Evolutionary conservation across 805 yeast genomes (phyloP).

Genomic region (Saturnispora diversa): DNA sequence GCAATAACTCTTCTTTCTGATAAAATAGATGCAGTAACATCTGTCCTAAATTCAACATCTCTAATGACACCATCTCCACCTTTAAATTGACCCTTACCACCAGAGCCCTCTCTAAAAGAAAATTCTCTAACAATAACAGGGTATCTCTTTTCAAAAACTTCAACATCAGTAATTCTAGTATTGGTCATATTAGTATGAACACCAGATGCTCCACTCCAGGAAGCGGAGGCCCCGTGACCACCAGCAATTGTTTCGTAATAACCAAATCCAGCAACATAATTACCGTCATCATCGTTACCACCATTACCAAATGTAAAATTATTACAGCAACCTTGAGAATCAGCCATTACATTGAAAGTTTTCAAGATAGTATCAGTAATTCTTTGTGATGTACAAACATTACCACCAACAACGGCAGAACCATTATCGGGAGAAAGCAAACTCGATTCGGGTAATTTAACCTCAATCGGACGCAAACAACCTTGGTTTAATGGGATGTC

Average conservation of each 20-base stretch:
- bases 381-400: constrained; percentile 91
- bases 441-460: constrained; percentile 54
- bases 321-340: constrained; percentile 93
- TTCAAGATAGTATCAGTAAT: constrained; percentile 82
- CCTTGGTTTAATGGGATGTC: constrained; percentile 94
- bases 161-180: constrained; percentile 88
- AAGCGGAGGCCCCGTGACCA: constrained; percentile 83
- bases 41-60: constrained; percentile 70
- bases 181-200: constrained; percentile 93
- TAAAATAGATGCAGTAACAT: constrained; percentile 68
- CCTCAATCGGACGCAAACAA: constrained; percentile 70
- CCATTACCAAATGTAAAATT: constrained; percentile 87
- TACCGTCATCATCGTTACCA: constrained; percentile 45
- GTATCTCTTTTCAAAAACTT: constrained; percentile 78
- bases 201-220: constrained; percentile 82
- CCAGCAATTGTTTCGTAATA: constrained; percentile 95
- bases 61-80: constrained; percentile 89
- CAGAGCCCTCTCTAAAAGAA: constrained; percentile 62
- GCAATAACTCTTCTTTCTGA: constrained; percentile 80
- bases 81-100: constrained; percentile 62
- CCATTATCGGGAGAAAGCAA: constrained; percentile 69
- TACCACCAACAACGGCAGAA: constrained; percentile 93
- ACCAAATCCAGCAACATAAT: constrained; percentile 63
- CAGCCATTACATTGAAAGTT: constrained; percentile 86
- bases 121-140: constrained; percentile 74